Evolutionary conservation across 768 basidiomycete genomes (phyloP), one percentile per base, ranked within the genome.

Genomic region (Cyclocybe aegerita): DNA sequence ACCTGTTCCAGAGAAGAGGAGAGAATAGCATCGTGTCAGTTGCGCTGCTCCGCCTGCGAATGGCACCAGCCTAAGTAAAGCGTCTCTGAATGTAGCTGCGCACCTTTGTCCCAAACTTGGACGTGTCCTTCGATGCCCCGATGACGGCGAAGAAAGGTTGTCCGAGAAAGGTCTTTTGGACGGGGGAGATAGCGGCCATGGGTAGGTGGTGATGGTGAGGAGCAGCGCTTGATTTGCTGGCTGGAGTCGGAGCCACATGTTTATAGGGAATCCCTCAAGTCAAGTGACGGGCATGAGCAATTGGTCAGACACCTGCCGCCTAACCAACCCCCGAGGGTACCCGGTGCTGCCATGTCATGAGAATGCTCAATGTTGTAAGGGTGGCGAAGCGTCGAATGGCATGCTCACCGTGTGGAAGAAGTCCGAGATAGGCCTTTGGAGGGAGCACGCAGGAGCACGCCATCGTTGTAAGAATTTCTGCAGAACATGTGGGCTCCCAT

Each of bases 41-140:
- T 23, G 23, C 23, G 23, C 23, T 23, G 23, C 23, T 23, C 23
- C 23, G 23, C 23, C 23, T 23, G 23, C 23, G 23, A 23, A 23
- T 5, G 23, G 23, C 23, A 23, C 23, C 23, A 23, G 23, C 23
- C 23, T 23, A 23, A 23, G 23, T 23, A 23, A 23, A 23, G 23
- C 23, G 29, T 38, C 9, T 10, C 15, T 12, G 8, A 3, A 54
- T n/a, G 37, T 9, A 16, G n/a, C 31, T 7, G 39, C 66, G 32
- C 49, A 75, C 90, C 76, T 82, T 88, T 48, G 88, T 90, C 30
- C 92, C 91, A 63, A 74, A 90, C 71, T 93, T 93, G 49, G 72
- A 73, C 59, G 80, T 76, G 67, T 93, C 86, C 54, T 83, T 91
- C 39, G 88, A 92, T 4, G 90, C 90, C 16, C 92, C 91, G 10